Percentiles rank a stretch among this genome's conserved stretches.
Conservation (phyloP, 139 green algal genomes). For the Volvox reticuliferus region DNA sequence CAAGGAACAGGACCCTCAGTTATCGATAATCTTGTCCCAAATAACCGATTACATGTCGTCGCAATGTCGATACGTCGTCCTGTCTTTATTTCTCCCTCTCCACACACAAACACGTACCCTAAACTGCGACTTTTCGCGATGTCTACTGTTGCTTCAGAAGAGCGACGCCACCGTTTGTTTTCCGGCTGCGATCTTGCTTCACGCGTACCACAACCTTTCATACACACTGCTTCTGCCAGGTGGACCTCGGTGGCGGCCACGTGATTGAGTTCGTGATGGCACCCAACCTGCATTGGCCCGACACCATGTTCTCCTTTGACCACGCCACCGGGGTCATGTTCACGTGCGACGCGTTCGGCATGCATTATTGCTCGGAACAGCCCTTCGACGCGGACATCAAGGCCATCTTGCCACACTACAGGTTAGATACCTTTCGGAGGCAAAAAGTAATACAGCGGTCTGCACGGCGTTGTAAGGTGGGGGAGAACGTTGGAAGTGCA, state of each 20-base stretch:
- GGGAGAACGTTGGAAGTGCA: no score
- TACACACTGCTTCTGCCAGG: background rate
- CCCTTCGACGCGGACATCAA: conserved; percentile 81
- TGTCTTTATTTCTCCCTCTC: no score
- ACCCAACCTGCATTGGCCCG: conserved; percentile 97
- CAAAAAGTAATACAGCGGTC: no score
- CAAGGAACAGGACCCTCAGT: no score
- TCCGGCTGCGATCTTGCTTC: background rate
- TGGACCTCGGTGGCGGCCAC: conserved; percentile 92
- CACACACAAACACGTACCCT: no score
- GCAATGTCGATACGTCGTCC: no score
- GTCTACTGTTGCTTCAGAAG: background rate
- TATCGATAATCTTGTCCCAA: no score
- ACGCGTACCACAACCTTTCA: no score
- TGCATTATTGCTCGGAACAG: conserved; percentile 94
- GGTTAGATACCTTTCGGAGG: background rate
- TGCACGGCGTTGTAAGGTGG: no score
- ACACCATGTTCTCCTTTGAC: conserved; percentile 96
- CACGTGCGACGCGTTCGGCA: conserved; percentile 98
- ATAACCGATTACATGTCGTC: no score
- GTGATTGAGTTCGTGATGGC: conserved; percentile 96
- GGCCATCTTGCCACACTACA: conserved; percentile 72
- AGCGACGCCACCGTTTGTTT: background rate
- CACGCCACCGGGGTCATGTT: conserved; percentile 89
- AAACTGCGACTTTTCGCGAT: no score